Evolutionary conservation across 2,329 filamentous ascomycete genomes (phyloP).

Genomic region (Talaromyces marneffei): DNA sequence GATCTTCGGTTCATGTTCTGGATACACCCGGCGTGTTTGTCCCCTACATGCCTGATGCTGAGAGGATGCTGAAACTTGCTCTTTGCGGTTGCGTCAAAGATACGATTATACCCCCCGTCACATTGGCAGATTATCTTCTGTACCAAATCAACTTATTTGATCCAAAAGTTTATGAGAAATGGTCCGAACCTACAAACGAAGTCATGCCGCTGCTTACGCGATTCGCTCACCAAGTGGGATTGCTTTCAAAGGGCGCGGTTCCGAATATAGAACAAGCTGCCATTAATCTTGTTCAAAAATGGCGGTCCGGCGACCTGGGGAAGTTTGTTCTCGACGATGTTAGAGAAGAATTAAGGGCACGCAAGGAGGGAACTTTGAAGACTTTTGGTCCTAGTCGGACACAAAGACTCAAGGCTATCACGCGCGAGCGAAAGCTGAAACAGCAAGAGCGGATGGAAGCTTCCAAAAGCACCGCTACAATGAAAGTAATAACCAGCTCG

Average conservation of each 20-base stretch:
- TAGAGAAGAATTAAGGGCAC: slow-evolving; percentile 53
- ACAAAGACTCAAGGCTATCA: slow-evolving; percentile 35
- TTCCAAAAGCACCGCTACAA: slow-evolving; percentile 7
- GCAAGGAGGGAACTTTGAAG: slow-evolving; percentile 23
- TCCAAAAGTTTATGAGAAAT: slow-evolving; percentile 58
- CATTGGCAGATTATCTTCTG: slow-evolving; percentile 83
- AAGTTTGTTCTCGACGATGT: slow-evolving; percentile 75
- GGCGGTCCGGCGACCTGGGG: slow-evolving; percentile 71
- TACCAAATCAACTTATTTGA: slow-evolving; percentile 70
- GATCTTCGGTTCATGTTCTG: slow-evolving; percentile 68
- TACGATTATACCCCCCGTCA: slow-evolving; percentile 69
- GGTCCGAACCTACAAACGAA: slow-evolving; percentile 73
- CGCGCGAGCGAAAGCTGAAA: slow-evolving; percentile 28
- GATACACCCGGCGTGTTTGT: slow-evolving; percentile 96
- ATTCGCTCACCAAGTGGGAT: slow-evolving; percentile 68
- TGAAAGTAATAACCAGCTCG: slow-evolving; percentile 16
- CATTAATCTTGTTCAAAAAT: slow-evolving; percentile 73
- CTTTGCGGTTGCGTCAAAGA: slow-evolving; percentile 88
- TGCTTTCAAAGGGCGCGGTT: slow-evolving; percentile 65
- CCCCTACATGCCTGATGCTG: slow-evolving; percentile 77
- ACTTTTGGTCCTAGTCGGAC: slow-evolving; percentile 36
- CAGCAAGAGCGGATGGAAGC: not conserved
- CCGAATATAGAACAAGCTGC: slow-evolving; percentile 69
- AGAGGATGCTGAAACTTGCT: slow-evolving; percentile 92
- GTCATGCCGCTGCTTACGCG: slow-evolving; percentile 64